A percentile compares a stretch with the other conserved stretches of the same genome.
These are phyloP conservation scores for Orbilia oligospora DNA, from an alignment of 2,329 filamentous ascomycete species.

Conservation along the genomic window DNA sequence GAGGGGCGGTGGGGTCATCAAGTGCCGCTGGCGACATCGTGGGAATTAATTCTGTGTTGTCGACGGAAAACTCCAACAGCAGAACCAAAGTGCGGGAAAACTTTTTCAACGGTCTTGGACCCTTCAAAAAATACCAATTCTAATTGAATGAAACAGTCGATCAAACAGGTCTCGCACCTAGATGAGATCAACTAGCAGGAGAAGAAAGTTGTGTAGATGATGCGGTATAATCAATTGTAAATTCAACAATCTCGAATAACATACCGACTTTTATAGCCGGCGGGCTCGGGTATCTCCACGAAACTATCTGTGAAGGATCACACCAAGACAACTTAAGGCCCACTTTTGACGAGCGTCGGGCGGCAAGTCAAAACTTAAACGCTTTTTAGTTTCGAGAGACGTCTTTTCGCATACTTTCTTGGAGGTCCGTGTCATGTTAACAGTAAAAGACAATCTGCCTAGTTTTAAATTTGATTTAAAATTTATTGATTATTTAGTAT, in stretches of 20 bases:
- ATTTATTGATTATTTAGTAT: too few species aligned
- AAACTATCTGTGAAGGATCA: conserved; percentile 32
- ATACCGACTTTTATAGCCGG: conserved; percentile 12
- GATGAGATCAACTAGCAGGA: not conserved
- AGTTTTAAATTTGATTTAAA: too few species aligned
- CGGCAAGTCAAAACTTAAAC: conserved; percentile 2
- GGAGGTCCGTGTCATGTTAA: not conserved
- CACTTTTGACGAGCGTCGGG: conserved; percentile 27
- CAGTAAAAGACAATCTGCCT: too few species aligned
- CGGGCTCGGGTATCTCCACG: conserved; percentile 24
- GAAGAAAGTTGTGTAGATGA: not conserved
- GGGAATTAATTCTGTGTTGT: conserved; percentile 38
- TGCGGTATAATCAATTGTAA: not conserved
- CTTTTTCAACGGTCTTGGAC: not conserved
- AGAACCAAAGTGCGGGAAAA: not conserved
- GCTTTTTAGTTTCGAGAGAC: not conserved
- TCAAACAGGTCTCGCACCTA: not conserved
- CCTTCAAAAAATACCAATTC: not conserved
- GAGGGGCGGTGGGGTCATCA: conserved; percentile 42
- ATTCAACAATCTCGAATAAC: not conserved
- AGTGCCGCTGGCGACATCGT: conserved; percentile 49
- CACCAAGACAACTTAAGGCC: conserved; percentile 22
- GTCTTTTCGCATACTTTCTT: not conserved
- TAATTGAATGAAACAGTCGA: not conserved
- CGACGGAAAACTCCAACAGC: conserved; percentile 43